Evolutionary conservation across 805 yeast genomes (phyloP), one percentile per base, ranked within the genome.

Genomic region (Saturnispora diversa): DNA sequence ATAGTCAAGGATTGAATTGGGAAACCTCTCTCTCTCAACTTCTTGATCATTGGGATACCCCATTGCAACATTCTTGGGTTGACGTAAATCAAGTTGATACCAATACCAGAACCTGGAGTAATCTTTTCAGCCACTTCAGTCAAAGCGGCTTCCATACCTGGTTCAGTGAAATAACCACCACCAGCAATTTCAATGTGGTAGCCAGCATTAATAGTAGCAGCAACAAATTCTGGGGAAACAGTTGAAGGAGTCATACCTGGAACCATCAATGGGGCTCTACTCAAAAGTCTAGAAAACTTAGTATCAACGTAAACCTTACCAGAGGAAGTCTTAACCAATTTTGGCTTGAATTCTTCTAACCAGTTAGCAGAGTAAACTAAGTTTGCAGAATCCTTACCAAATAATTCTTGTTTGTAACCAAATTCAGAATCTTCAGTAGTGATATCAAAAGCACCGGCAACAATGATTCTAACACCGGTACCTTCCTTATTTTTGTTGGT

Each of bases 161-260:
- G 62, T 48, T 94, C 80, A 44, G 70, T 62, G 65, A 90, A 92
- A 66, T 92, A 92, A 57, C 97, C 99, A 73, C 99, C 99, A 64
- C 99, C 99, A 37, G 95, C 98, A 56, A 92, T 74, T 70, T 92
- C 99, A 56, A 90, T 86, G 60, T 86, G 95, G 69, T 88, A 92
- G 47, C 99, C 99, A 37, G 97, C 87, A 60, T 88, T 87, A 58
- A 88, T 74, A 22, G 97, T 81, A 24, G 95, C 94, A 46, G 95
- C 82, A 44, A 92, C 94, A 55, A 92, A 88, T 47, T 84, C 88
- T 35, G 97, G 92, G 51, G 84, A 81, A 43, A 88, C 97, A 24
- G 98, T 92, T 32, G 95, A 77, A 60, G 99, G 99, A 30, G 98
- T 92, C 99, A 92, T 92, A 69, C 98, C 99, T 28, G 99, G 95